Percentiles rank a stretch among this genome's conserved stretches.
Conservation (phyloP, 345 rosid genomes). For the Stellera chamaejasme region DNA sequence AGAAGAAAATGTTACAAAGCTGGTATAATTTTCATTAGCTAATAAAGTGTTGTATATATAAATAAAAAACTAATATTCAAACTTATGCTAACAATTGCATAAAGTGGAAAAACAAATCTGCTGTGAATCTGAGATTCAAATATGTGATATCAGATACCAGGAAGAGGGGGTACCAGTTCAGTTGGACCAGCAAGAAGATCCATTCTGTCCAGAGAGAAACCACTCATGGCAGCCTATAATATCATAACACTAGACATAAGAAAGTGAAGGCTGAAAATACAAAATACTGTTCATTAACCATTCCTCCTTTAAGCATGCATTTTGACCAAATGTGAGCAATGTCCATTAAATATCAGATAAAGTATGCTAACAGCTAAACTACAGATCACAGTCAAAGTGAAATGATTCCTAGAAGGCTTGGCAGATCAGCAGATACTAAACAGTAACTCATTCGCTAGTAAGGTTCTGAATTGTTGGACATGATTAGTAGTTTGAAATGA, state of each 20-base stretch:
- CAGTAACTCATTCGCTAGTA: no score
- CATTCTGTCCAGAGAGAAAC: slow-evolving; percentile 31
- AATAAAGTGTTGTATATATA: background rate
- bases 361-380: no score
- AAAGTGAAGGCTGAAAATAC: slow-evolving; percentile 1
- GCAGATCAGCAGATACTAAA: no score
- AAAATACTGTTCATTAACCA: slow-evolving; percentile 2
- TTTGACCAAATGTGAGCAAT: background rate
- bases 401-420: no score
- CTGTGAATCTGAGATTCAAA: background rate
- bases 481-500: no score
- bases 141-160: slow-evolving; percentile 49
- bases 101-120: background rate
- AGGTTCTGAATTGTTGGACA: no score
- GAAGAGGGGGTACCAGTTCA: slow-evolving; percentile 84
- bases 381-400: no score
- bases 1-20: slow-evolving; percentile 6
- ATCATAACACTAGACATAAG: slow-evolving; percentile 16
- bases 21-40: slow-evolving; percentile 2
- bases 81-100: background rate
- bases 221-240: slow-evolving; percentile 43
- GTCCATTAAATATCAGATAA: no score
- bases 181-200: slow-evolving; percentile 31
- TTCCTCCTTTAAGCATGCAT: background rate
- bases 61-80: background rate